These are phyloP conservation scores for Botrytis deweyae DNA, from an alignment of 2,329 filamentous ascomycete genomes.

Conservation along the genomic window DNA sequence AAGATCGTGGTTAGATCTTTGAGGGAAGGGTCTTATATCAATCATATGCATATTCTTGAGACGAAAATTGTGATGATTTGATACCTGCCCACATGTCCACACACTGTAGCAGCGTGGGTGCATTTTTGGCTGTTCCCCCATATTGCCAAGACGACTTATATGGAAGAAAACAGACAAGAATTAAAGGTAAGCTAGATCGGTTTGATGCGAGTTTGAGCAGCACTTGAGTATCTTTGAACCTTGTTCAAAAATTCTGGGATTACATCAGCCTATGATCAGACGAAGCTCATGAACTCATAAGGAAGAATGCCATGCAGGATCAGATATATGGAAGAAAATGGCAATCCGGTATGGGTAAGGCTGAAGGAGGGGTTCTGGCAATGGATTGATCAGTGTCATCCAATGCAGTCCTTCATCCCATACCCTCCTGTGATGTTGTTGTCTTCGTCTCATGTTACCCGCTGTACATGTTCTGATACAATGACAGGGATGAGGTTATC, in stretches of 20 bases:
- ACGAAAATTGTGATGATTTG: not conserved
- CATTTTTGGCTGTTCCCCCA: not conserved
- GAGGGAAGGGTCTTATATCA: not conserved
- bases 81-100: not conserved
- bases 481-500: not conserved
- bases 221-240: not conserved
- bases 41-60: not conserved
- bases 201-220: slow-evolving; percentile 2
- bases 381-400: not conserved
- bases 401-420: slow-evolving; percentile 8
- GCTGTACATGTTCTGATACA: slow-evolving; percentile 3
- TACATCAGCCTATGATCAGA: not conserved
- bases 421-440: not conserved
- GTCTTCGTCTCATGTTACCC: slow-evolving; percentile 13
- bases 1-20: too few relatives aligned
- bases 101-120: not conserved
- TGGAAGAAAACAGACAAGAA: not conserved
- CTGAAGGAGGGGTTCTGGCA: too few relatives aligned
- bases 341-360: not conserved
- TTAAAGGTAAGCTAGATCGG: not conserved
- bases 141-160: not conserved
- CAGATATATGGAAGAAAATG: not conserved
- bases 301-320: not conserved
- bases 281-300: not conserved
- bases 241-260: not conserved